Evolutionary conservation across 768 basidiomycete species (phyloP).

Genomic region (Mycena galericulata): DNA sequence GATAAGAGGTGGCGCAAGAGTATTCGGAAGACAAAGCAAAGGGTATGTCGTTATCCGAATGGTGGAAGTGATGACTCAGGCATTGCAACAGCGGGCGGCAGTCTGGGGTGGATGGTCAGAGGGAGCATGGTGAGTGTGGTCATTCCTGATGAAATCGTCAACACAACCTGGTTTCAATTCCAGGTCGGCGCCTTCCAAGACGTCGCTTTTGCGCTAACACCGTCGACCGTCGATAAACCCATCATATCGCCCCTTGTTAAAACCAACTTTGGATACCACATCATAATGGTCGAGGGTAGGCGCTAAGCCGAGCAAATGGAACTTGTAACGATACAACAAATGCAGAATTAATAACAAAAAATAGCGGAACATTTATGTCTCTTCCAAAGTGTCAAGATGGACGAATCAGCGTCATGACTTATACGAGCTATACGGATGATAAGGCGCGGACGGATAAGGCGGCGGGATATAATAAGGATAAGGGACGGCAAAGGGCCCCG

Average conservation of each 20-base stretch:
- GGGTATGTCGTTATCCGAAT: conserved; percentile 53
- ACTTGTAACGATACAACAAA: conserved; percentile 21
- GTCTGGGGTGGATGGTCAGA: conserved; percentile 87
- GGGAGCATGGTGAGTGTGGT: conserved; percentile 76
- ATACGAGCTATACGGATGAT: conserved; percentile 22
- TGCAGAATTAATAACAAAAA: conserved; percentile 19
- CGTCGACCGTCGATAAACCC: conserved; percentile 87
- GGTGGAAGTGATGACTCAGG: neutral
- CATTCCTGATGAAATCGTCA: conserved; percentile 60
- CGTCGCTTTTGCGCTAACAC: conserved; percentile 84
- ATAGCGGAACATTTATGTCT: conserved; percentile 18
- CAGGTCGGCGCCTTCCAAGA: conserved; percentile 81
- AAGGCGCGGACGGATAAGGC: conserved; percentile 22
- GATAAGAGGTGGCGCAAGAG: conserved; percentile 78
- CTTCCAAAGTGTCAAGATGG: neutral
- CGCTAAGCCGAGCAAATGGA: neutral
- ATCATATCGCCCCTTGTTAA: conserved; percentile 79
- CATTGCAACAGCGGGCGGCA: conserved; percentile 75
- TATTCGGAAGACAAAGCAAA: conserved; percentile 95
- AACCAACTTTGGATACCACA: conserved; percentile 88
- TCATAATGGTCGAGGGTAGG: conserved; percentile 72
- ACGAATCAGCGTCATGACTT: conserved; percentile 17
- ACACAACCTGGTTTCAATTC: neutral
- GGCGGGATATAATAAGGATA: conserved; percentile 29
- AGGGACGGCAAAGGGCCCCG: neutral